phyloP scores from a whole-genome alignment of 805 yeast genomes.

The Candida lessepsii region DNA sequence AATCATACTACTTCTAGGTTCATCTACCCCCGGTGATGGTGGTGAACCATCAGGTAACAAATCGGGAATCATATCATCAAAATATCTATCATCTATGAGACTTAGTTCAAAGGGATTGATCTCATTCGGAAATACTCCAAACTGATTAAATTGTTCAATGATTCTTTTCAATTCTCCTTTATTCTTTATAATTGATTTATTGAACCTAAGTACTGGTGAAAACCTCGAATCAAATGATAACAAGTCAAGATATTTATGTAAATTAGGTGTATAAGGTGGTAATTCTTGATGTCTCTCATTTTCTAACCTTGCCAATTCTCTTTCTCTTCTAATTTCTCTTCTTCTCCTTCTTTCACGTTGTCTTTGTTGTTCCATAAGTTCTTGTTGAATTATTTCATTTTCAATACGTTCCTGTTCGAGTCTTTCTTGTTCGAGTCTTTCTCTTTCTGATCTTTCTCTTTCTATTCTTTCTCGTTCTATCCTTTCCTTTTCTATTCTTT shows the following conservation, averaged over 20 bases:
- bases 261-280: slow-evolving; percentile 26
- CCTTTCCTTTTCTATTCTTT: slow-evolving; percentile 16
- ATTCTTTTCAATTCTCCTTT: slow-evolving; percentile 8
- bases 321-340: slow-evolving; percentile 4
- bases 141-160: slow-evolving; percentile 19
- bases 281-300: slow-evolving; percentile 16
- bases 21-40: neutral
- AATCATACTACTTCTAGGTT: slow-evolving; percentile 1
- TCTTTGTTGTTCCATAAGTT: slow-evolving; percentile 9
- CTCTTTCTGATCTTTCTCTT: slow-evolving; percentile 7
- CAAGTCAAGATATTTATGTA: slow-evolving; percentile 25
- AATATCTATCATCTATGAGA: slow-evolving; percentile 25
- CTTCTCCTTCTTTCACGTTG: slow-evolving; percentile 5
- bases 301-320: slow-evolving; percentile 3
- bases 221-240: slow-evolving; percentile 29
- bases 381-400: slow-evolving; percentile 9
- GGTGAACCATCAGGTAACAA: slow-evolving; percentile 5
- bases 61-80: slow-evolving; percentile 24
- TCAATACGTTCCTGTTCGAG: slow-evolving; percentile 5
- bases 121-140: slow-evolving; percentile 21
- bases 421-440: slow-evolving; percentile 8
- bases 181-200: slow-evolving; percentile 18
- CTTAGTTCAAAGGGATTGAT: slow-evolving; percentile 23
- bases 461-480: slow-evolving; percentile 4
- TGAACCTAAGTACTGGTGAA: slow-evolving; percentile 24